Evolutionary conservation across 768 basidiomycete species (phyloP).

Genomic region (Strobilomyces dryophilus): DNA sequence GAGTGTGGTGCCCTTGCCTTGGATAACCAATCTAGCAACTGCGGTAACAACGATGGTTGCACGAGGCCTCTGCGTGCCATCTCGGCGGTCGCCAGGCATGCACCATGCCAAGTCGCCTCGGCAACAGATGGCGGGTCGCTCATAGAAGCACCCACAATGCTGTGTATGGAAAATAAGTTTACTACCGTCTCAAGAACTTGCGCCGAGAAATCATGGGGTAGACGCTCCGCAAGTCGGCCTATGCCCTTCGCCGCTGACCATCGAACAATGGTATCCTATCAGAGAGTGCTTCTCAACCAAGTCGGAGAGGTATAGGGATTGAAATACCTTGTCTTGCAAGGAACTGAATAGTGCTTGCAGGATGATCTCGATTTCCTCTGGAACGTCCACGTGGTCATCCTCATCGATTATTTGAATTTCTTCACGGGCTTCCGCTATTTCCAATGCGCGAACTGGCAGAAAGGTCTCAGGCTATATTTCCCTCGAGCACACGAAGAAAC

Average conservation of each 20-base stretch:
- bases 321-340: constrained; percentile 77
- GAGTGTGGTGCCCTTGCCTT: constrained; percentile 48
- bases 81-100: constrained; percentile 89
- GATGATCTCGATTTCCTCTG: constrained; percentile 72
- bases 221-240: constrained; percentile 75
- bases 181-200: constrained; percentile 84
- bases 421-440: constrained; percentile 9
- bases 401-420: constrained; percentile 16
- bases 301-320: neutral
- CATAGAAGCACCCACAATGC: constrained; percentile 54
- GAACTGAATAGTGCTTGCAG: constrained; percentile 68
- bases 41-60: constrained; percentile 48
- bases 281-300: constrained; percentile 1
- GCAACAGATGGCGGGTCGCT: constrained; percentile 74
- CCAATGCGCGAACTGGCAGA: constrained; percentile 23
- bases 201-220: constrained; percentile 67
- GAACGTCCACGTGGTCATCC: constrained; percentile 57
- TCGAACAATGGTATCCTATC: constrained; percentile 88
- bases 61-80: constrained; percentile 82
- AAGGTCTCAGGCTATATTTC: constrained; percentile 20
- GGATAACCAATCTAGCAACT: constrained; percentile 73
- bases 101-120: constrained; percentile 93
- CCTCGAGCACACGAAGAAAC: constrained; percentile 21
- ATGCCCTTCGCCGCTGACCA: constrained; percentile 94
- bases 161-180: constrained; percentile 73